Conservation (phyloP, 441 rosid genomes). For the Populus hybrid region DNA sequence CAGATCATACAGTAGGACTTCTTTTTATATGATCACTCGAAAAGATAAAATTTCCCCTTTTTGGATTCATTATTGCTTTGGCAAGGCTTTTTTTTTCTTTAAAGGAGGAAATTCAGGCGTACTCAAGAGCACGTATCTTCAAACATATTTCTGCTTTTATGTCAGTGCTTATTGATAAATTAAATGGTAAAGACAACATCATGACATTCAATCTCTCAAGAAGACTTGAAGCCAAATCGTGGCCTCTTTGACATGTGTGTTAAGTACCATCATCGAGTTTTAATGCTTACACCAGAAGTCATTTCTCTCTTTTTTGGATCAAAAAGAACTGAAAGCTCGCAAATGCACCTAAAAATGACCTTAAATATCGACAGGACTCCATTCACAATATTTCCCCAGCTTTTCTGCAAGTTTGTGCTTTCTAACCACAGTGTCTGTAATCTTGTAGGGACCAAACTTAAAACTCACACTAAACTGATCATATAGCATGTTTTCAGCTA, state of each 20-base stretch:
- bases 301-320: not conserved
- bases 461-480: not conserved
- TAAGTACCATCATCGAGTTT: not conserved
- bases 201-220: not conserved
- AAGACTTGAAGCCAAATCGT: not conserved
- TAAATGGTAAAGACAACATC: not conserved
- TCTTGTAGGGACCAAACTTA: not conserved
- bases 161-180: not conserved
- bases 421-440: not conserved
- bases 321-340: not conserved
- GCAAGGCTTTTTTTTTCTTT: not conserved
- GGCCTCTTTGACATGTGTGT: not conserved
- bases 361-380: not conserved
- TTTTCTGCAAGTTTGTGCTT: not conserved
- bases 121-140: not conserved
- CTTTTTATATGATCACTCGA: not conserved
- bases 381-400: not conserved
- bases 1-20: not conserved
- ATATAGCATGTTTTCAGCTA: not conserved
- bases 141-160: not conserved
- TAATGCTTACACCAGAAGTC: not conserved
- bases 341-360: not conserved
- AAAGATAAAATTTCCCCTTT: conserved; percentile 4
- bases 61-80: not conserved
- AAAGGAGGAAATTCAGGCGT: not conserved